Evolutionary conservation across 2,329 filamentous ascomycete species (phyloP), one percentile per base, ranked within the genome.

Genomic region (Colletotrichum truncatum): DNA sequence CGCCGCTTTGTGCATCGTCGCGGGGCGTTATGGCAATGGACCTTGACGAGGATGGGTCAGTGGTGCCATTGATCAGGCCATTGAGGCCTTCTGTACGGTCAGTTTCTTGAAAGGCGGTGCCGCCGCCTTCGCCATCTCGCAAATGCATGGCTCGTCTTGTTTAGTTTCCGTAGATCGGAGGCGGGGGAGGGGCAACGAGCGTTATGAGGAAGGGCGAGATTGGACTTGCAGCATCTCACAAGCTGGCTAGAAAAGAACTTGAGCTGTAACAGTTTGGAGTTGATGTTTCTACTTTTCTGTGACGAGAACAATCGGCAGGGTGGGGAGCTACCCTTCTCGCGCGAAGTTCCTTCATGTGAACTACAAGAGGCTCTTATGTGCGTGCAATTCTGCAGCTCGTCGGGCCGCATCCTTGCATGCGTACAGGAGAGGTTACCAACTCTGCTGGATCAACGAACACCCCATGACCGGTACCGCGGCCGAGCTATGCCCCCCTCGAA

Each of bases 161-260:
- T 6, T 39, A n/a, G 14, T 21, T 46, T 11, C 43, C 41, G 16
- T 49, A 26, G 26, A 25, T 51, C 21, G 56, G 25, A 43, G 60
- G 34, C 23, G 38, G 49, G 30, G 38, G 39, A 55, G 83, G 80
- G 39, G 54, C 39, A 54, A 67, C 23, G 53, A 54, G 41, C 39
- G 53, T 67, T 64, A 64, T 54, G 48, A 59, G 34, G 53, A 34
- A 38, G 12, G 45, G 30, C 43, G 36, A 66, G 43, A 14, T 51
- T 55, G 26, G 23, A 32, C 41, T 38, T 36, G 41, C 49, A 63
- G 57, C 57, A 66, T 66, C 54, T 64, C 63, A 62, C 32, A 32
- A 36, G 23, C 43, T 51, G 43, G 9, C 61, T 43, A 30, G 48
- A 41, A 26, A 23, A 57, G 54, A 57, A 26, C 32, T 55, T 56